phyloP scores from a whole-genome alignment of 2,329 filamentous ascomycete species.

The Didymella glomerata region DNA sequence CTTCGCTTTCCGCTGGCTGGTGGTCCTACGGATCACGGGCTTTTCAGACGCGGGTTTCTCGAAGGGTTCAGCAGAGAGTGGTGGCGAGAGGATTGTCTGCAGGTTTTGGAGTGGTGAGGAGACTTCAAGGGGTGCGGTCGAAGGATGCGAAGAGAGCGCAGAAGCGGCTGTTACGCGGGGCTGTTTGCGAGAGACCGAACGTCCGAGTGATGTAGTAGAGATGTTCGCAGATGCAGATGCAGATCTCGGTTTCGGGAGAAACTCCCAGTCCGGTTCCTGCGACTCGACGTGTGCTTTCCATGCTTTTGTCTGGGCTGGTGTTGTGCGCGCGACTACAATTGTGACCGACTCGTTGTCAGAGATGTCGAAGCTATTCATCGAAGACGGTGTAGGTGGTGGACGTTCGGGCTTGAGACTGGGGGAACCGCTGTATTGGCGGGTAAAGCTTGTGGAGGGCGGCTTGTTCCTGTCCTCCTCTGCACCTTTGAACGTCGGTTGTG shows the following conservation, averaged over 20 bases:
- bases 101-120: conserved; percentile 32
- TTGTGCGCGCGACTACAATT: conserved; percentile 33
- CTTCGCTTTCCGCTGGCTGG: conserved; percentile 16
- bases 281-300: conserved; percentile 36
- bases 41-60: conserved; percentile 13
- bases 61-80: conserved; percentile 24
- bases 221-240: conserved; percentile 8
- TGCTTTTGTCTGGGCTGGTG: conserved; percentile 22
- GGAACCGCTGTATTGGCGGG: conserved; percentile 20
- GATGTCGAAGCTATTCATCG: conserved; percentile 38
- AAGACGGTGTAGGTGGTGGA: conserved; percentile 38
- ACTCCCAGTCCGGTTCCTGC: conserved; percentile 45
- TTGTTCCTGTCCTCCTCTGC: conserved; percentile 17
- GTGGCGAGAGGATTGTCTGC: conserved; percentile 30
- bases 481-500: conserved; percentile 32
- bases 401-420: conserved; percentile 26
- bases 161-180: conserved; percentile 40
- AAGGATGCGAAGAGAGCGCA: conserved; percentile 41
- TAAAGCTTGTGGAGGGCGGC: conserved; percentile 15
- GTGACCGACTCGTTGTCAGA: conserved; percentile 43
- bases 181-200: conserved; percentile 23
- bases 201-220: conserved; percentile 12
- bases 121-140: conserved; percentile 34
- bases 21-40: conserved; percentile 26
- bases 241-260: conserved; percentile 31